phyloP scores from a whole-genome alignment of 345 rosid species.

The Camelina laxa region DNA sequence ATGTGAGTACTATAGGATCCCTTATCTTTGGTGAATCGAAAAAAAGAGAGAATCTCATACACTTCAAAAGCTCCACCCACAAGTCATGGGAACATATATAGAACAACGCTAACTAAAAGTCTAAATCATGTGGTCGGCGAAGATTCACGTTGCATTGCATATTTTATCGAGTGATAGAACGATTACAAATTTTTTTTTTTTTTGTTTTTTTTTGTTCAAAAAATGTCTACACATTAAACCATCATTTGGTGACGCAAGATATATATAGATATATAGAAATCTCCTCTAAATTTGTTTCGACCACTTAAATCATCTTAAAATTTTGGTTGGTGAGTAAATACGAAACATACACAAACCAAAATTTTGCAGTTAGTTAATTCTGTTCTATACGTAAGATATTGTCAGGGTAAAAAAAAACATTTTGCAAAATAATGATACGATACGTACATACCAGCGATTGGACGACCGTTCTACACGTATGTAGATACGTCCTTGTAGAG shows the following conservation, averaged over 20 bases:
- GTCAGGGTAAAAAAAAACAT: no score
- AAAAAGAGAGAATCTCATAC: slow-evolving; percentile 28
- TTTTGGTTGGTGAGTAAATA: neutral
- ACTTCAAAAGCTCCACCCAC: slow-evolving; percentile 30
- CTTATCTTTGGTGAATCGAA: slow-evolving; percentile 33
- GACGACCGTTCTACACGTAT: slow-evolving; percentile 8
- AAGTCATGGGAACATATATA: slow-evolving; percentile 30
- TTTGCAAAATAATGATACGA: neutral
- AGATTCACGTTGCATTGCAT: slow-evolving; percentile 6
- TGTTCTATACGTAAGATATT: neutral
- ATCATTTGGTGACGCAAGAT: neutral
- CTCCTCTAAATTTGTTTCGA: neutral
- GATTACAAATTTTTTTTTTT: no score
- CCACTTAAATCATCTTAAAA: neutral
- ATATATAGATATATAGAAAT: no score
- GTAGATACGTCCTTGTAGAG: slow-evolving; percentile 7
- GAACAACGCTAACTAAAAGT: slow-evolving; percentile 11
- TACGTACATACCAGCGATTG: neutral
- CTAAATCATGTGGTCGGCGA: slow-evolving; percentile 1
- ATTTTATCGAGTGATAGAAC: neutral
- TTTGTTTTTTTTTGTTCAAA: no score
- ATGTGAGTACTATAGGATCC: slow-evolving; percentile 24
- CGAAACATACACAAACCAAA: neutral
- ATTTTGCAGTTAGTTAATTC: neutral
- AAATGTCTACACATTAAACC: neutral